These are phyloP conservation scores for Apophysomyces ossiformis DNA, from an alignment of 371 early-diverging fungal species.

Conservation along the genomic window DNA sequence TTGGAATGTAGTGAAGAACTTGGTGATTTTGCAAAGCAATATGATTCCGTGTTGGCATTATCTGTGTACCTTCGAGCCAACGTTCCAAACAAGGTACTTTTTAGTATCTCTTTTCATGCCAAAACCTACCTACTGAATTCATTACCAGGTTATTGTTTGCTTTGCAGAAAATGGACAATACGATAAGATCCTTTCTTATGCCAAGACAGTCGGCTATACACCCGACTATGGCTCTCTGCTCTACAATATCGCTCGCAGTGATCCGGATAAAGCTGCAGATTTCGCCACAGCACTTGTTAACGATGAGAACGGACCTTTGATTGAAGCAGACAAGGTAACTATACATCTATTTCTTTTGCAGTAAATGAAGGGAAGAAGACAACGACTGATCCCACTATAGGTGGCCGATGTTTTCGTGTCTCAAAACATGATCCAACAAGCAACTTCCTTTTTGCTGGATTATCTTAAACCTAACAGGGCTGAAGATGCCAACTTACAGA, in stretches of 20 bases:
- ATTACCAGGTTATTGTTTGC: constrained; percentile 76
- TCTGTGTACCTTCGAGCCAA: constrained; percentile 95
- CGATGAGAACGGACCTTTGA: constrained; percentile 83
- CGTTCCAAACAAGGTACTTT: constrained; percentile 82
- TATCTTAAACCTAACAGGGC: constrained; percentile 91
- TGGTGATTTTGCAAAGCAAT: constrained; percentile 95
- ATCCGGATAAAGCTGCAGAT: constrained; percentile 93
- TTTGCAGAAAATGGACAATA: constrained; percentile 97
- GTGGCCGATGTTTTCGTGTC: constrained; percentile 92
- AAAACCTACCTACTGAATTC: background rate
- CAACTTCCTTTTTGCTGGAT: constrained; percentile 95
- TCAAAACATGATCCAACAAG: constrained; percentile 95
- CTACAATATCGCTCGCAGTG: constrained; percentile 86
- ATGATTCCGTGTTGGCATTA: constrained; percentile 89
- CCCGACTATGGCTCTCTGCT: constrained; percentile 93
- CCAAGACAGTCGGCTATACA: constrained; percentile 90
- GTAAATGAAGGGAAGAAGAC: background rate
- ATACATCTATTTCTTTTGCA: background rate
- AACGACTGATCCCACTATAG: constrained; percentile 26
- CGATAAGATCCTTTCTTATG: constrained; percentile 93
- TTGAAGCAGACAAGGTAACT: constrained; percentile 76
- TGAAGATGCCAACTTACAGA: constrained; percentile 92
- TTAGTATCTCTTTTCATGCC: background rate
- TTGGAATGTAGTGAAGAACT: constrained; percentile 97
- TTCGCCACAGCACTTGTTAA: constrained; percentile 89